These are phyloP conservation scores for Gossypium ekmanianum DNA, from an alignment of 345 rosid species.

Conservation along the genomic window DNA sequence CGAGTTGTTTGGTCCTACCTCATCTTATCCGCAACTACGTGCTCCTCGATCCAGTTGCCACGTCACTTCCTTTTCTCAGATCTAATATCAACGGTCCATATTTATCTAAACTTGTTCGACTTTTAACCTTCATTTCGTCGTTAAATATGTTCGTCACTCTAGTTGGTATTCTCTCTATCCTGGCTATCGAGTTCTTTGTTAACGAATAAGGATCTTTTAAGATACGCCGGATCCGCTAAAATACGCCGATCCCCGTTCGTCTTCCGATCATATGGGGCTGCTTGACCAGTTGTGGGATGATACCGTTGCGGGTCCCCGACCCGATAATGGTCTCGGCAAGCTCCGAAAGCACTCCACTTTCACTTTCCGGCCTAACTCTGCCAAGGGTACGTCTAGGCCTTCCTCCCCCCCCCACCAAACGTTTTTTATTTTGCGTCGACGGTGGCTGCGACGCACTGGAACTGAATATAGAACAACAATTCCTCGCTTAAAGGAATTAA, in stretches of 20 bases:
- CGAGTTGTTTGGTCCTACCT: slow-evolving; percentile 35
- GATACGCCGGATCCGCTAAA: slow-evolving; percentile 8
- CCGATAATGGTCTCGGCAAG: slow-evolving; percentile 92
- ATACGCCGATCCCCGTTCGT: not conserved
- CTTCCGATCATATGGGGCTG: slow-evolving; percentile 52
- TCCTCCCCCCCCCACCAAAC: not conserved
- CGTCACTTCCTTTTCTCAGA: slow-evolving; percentile 15
- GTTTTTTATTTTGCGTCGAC: slow-evolving; percentile 14
- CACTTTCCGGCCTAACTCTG: slow-evolving; percentile 58
- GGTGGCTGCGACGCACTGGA: slow-evolving; percentile 2
- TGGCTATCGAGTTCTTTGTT: not conserved
- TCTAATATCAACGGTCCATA: slow-evolving; percentile 40
- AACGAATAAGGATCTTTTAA: not conserved
- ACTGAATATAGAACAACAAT: not conserved
- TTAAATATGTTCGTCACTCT: slow-evolving; percentile 26
- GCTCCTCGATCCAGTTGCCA: slow-evolving; percentile 42
- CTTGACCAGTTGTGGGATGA: slow-evolving; percentile 98
- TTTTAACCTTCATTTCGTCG: slow-evolving; percentile 12
- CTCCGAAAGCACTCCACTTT: slow-evolving; percentile 71
- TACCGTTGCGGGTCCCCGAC: slow-evolving; percentile 93
- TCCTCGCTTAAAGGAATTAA: not conserved
- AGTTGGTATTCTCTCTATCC: rapidly evolving
- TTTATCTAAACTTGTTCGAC: slow-evolving; percentile 9
- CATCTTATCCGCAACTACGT: slow-evolving; percentile 48
- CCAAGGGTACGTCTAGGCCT: slow-evolving; percentile 68